A percentile compares a stretch with the other conserved stretches of the same genome.
Conservation (phyloP, 2,329 filamentous ascomycete genomes). For the Fusarium tanahbumbuense region DNA sequence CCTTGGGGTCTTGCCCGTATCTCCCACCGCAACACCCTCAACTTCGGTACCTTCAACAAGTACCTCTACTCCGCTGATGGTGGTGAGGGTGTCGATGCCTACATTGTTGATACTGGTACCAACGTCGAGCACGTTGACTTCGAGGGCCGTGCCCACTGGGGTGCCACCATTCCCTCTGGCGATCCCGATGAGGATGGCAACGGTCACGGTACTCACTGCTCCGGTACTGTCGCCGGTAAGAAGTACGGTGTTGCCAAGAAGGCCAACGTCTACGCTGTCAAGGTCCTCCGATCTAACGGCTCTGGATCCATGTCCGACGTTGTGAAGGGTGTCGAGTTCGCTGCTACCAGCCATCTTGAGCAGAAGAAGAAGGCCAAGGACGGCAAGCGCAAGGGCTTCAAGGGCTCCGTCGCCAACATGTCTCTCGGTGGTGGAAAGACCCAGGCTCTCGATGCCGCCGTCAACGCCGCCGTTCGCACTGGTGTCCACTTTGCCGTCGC, state of each 20-base stretch:
- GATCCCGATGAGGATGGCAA: conserved; percentile 95
- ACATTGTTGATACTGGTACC: conserved; percentile 98
- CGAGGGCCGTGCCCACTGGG: conserved; percentile 94
- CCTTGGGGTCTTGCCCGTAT: conserved; percentile 99
- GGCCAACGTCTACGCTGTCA: conserved; percentile 95
- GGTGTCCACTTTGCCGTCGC: conserved; percentile 98
- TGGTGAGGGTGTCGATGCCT: conserved; percentile 98
- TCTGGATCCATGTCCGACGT: conserved; percentile 99
- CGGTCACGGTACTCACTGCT: conserved; percentile 99
- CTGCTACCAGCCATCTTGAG: conserved; percentile 81
- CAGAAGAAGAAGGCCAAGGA: conserved; percentile 83
- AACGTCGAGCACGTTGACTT: conserved; percentile 96
- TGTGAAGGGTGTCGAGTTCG: conserved; percentile 97
- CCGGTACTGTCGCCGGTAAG: conserved; percentile 95
- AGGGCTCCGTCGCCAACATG: conserved; percentile 99
- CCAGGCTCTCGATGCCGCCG: conserved; percentile 86
- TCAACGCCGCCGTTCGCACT: conserved; percentile 91
- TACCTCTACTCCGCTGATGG: conserved; percentile 91
- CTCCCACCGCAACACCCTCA: conserved; percentile 89
- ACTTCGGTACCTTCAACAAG: conserved; percentile 96
- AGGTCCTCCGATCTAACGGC: conserved; percentile 97
- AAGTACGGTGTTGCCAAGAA: conserved; percentile 99
- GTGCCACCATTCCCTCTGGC: conserved; percentile 89
- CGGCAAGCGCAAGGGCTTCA: conserved; percentile 95
- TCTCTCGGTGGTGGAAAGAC: conserved; percentile 98